A percentile compares a stretch with the other conserved stretches of the same genome.
Evolutionary conservation across 495 filamentous ascomycete genomes (phyloP).

Genomic region (Xylaria scruposa): DNA sequence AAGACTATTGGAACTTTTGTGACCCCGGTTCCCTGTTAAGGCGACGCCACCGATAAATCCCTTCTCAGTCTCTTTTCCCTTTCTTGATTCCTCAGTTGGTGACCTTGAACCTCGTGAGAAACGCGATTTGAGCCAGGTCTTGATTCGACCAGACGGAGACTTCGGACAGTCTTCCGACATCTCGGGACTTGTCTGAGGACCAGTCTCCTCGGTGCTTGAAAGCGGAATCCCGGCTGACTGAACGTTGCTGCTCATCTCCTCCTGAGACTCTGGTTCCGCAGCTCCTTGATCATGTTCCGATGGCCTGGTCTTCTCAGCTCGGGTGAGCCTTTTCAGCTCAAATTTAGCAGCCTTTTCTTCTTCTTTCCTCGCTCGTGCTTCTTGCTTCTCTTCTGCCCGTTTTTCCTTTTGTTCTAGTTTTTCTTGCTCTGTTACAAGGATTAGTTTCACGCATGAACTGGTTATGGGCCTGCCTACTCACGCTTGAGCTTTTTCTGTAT

Average conservation of each 20-base stretch:
- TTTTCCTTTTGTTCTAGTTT: slow-evolving; percentile 57
- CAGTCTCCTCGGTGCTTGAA: slow-evolving; percentile 33
- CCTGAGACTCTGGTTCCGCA: slow-evolving; percentile 1
- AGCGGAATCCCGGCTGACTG: slow-evolving; percentile 18
- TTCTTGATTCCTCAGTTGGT: slow-evolving; percentile 43
- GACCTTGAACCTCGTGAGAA: slow-evolving; percentile 48
- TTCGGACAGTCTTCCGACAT: slow-evolving; percentile 17
- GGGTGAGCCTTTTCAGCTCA: slow-evolving; percentile 55
- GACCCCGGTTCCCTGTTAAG: slow-evolving; percentile 45
- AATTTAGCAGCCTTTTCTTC: slow-evolving; percentile 57
- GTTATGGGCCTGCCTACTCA: slow-evolving; percentile 31
- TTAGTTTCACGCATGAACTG: slow-evolving; percentile 30
- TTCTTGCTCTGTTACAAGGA: slow-evolving; percentile 48
- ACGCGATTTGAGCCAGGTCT: slow-evolving; percentile 66
- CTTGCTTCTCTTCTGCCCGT: slow-evolving; percentile 58
- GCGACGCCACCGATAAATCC: slow-evolving; percentile 58
- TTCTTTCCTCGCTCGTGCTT: slow-evolving; percentile 55
- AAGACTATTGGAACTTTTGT: slow-evolving; percentile 41
- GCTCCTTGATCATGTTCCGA: slow-evolving; percentile 15
- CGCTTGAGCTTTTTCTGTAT: slow-evolving; percentile 52
- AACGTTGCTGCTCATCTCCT: slow-evolving; percentile 29
- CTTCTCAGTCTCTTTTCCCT: slow-evolving; percentile 41
- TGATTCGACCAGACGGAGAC: slow-evolving; percentile 53
- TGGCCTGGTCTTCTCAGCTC: slow-evolving; percentile 52
- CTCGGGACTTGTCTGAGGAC: slow-evolving; percentile 23